Evolutionary conservation across 2,329 filamentous ascomycete genomes (phyloP).

Genomic region (Coleophoma crateriformis): DNA sequence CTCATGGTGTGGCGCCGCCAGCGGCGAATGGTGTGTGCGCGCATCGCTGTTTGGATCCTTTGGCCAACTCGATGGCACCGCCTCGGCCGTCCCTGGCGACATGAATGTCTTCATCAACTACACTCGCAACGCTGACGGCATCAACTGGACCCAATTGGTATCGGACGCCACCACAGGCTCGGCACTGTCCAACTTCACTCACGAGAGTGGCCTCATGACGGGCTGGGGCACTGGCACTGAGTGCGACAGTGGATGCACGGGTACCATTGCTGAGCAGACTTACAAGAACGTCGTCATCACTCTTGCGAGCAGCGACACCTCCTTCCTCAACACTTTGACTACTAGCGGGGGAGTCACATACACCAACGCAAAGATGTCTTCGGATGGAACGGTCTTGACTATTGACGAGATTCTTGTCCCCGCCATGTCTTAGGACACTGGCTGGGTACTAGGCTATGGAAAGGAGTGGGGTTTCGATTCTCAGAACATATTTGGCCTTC

Average conservation of each 20-base stretch:
- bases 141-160: slow-evolving; percentile 21
- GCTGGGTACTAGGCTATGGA: not conserved
- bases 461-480: not conserved
- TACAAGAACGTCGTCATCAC: slow-evolving; percentile 35
- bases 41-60: slow-evolving; percentile 35
- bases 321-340: slow-evolving; percentile 23
- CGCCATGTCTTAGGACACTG: slow-evolving; percentile 18
- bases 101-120: slow-evolving; percentile 27
- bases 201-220: slow-evolving; percentile 32
- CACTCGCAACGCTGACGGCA: slow-evolving; percentile 13
- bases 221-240: slow-evolving; percentile 35
- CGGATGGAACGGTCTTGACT: slow-evolving; percentile 31
- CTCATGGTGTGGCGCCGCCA: slow-evolving; percentile 32
- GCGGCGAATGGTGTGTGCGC: slow-evolving; percentile 34
- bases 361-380: slow-evolving; percentile 25
- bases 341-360: slow-evolving; percentile 28
- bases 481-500: no score
- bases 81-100: slow-evolving; percentile 16
- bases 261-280: slow-evolving; percentile 31
- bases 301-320: slow-evolving; percentile 25
- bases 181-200: slow-evolving; percentile 27
- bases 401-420: slow-evolving; percentile 30
- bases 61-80: slow-evolving; percentile 29
- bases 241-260: slow-evolving; percentile 30
- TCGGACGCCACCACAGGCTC: slow-evolving; percentile 30